Base-by-base conservation (phyloP, 2,329 filamentous ascomycete species). In the Grosmannia penicillata region DNA sequence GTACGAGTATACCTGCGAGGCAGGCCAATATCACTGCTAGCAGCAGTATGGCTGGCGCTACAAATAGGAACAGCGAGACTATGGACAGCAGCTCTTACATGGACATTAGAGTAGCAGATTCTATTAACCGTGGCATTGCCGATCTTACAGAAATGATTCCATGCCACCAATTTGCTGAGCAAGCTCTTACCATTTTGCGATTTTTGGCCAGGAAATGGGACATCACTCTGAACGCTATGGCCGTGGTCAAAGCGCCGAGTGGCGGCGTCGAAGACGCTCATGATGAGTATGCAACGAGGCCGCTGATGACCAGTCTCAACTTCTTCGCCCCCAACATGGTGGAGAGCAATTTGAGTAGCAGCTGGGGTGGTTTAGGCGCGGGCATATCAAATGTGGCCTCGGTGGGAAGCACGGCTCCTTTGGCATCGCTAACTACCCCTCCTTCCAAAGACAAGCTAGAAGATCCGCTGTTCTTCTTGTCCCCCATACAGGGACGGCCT, bases 101-200 rank as follows among this genome's bases (percentile, higher is more conserved):
- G 8, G 58, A 62, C 36, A 53, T 63, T 1, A 57, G 51, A 9
- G 63, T 66, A 2, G 51, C 57, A 3, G 59, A 64, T 24, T 56
- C 63, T 2, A 60, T 78, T 25, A 60, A 55, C 9, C 67, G 70
- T 39, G 70, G 71, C 11, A 71, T 78, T 25, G 54, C 63, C 3
- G 69, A 75, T 43, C 56, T 78, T 14, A 65, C 65, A 1, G 70
- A 75, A 47, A 78, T 78, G 74, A 65, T 67, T 1, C 66, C 66
- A 0, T 75, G 71, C 39, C 71, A 75, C 46, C 66, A 70, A 40
- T 75, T 75, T 48, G 71, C 71, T 10, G 68, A 72, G 47, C 70
- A 75, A 46, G 71, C 71, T 0, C 61, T 75, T 33, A 70, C 71
- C 44, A 77, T 78, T 15, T 54, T 78, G 4, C 63, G 65, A 1